These are phyloP conservation scores for Sonneratia alba DNA, from an alignment of 345 rosid genomes.

Conservation along the genomic window DNA sequence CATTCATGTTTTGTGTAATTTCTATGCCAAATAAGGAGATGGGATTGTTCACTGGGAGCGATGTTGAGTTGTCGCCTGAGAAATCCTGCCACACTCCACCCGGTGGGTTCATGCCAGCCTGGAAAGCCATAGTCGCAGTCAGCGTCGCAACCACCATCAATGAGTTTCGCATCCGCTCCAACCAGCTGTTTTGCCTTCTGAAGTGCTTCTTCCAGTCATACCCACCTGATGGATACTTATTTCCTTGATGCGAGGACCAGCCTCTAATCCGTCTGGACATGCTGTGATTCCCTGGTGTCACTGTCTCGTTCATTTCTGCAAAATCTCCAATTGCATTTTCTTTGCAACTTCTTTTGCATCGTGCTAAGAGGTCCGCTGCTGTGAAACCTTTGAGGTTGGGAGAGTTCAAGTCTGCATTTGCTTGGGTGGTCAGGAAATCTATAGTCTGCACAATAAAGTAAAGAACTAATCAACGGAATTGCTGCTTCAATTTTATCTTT, in stretches of 20 bases:
- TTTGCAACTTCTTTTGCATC: no score
- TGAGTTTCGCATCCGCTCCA: background rate
- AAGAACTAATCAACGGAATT: background rate
- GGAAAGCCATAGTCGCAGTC: slow-evolving; percentile 4
- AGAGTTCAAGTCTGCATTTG: background rate
- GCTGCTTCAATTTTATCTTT: no score
- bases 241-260: background rate
- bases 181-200: background rate
- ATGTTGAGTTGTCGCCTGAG: slow-evolving; percentile 1
- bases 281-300: background rate
- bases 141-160: slow-evolving; percentile 5
- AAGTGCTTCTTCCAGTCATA: slow-evolving; percentile 5
- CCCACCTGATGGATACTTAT: background rate
- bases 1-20: background rate
- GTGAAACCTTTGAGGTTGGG: background rate
- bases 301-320: background rate
- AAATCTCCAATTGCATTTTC: background rate
- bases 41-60: background rate
- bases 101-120: background rate
- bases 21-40: no score
- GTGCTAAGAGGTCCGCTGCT: background rate
- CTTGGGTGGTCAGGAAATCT: slow-evolving; percentile 1
- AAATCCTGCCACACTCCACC: slow-evolving; percentile 4
- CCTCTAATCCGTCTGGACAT: background rate
- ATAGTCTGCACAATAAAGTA: background rate